Base-by-base conservation (phyloP, 495 filamentous ascomycete species). In the Pyrenopolyporus hunteri region DNA sequence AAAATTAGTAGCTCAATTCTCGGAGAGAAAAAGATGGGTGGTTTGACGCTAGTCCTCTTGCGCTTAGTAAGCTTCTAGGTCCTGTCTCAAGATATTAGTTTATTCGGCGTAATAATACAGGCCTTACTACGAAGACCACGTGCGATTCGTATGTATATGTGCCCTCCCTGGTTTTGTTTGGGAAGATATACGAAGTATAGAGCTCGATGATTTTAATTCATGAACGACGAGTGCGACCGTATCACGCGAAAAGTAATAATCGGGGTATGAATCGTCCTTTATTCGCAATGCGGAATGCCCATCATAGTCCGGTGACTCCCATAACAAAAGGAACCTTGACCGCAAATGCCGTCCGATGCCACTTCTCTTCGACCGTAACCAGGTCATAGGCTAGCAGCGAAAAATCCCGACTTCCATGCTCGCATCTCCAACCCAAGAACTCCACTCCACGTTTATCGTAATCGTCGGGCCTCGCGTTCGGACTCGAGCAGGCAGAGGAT, bases 401-500 rank as follows among this genome's bases (percentile, higher is more conserved):
- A 63, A 39, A 49, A 49, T 14, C 37, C 59, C 49, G 53, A 44
- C 25, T 50, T 45, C 20, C 51, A 20, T 55, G 16, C n/a, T 60
- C 35, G 48, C 46, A 44, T 51, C 31, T 43, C 46, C 51, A 40
- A 55, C 46, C 43, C 25, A 54, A 31, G 26, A 47, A 55, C 39
- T 26, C 19, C 19, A 42, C 23, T 32, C 36, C 46, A 4, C 20
- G 28, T 76, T 83, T 90, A 93, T 85, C 91, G 83, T 79, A 95
- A 83, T 78, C 91, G 82, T 73, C 90, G 80, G 63, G 90, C 90
- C 79, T 93, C 91, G 74, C 90, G 88, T 80, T 93, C 91, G 72
- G 90, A 93, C 78, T 94, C 91, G 73, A 95, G 88, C 66, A 94
- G 78, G 84, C 89, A 92, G 65, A 95, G 88, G 76, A 95, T 94